phyloP scores from a whole-genome alignment of 2,329 filamentous ascomycete species.

The Hypoxylon sp. region DNA sequence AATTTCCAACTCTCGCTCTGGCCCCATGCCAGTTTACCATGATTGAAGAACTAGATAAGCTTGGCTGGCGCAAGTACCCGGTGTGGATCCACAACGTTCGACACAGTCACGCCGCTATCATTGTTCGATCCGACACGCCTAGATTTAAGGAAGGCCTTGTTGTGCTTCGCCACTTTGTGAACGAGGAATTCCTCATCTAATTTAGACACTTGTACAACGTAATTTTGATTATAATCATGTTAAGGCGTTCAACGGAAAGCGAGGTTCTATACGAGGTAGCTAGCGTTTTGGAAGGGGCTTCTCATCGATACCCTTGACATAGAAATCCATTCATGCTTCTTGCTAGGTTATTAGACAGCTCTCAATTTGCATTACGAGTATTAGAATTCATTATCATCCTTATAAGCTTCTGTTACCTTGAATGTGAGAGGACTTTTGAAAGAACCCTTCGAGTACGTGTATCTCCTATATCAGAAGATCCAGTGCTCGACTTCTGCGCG shows the following conservation, averaged over 20 bases:
- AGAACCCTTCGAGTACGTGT: not conserved
- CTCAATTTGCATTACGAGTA: not conserved
- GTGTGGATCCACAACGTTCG: slow-evolving; percentile 80
- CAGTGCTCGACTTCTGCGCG: not conserved
- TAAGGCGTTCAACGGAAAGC: slow-evolving; percentile 11
- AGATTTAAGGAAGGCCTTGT: slow-evolving; percentile 80
- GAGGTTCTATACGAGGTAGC: not conserved
- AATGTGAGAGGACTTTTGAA: not conserved
- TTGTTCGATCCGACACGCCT: slow-evolving; percentile 77
- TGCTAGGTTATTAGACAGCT: slow-evolving; percentile 7
- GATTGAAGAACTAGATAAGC: slow-evolving; percentile 79
- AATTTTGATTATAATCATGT: not conserved
- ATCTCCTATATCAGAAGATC: not conserved
- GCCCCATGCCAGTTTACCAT: slow-evolving; percentile 86
- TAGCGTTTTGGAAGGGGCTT: not conserved
- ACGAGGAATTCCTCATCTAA: slow-evolving; percentile 76
- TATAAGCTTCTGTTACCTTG: not conserved
- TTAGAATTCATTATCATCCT: not conserved
- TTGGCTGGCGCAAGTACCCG: slow-evolving; percentile 73
- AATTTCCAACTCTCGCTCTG: slow-evolving; percentile 80
- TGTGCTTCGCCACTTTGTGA: slow-evolving; percentile 85
- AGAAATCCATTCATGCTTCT: not conserved
- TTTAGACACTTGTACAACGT: slow-evolving; percentile 23
- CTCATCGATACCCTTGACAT: slow-evolving; percentile 20
- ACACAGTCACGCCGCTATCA: slow-evolving; percentile 93